phyloP scores from a whole-genome alignment of 1,284 basidiomycete genomes.

The Pulveroboletus sp. region DNA sequence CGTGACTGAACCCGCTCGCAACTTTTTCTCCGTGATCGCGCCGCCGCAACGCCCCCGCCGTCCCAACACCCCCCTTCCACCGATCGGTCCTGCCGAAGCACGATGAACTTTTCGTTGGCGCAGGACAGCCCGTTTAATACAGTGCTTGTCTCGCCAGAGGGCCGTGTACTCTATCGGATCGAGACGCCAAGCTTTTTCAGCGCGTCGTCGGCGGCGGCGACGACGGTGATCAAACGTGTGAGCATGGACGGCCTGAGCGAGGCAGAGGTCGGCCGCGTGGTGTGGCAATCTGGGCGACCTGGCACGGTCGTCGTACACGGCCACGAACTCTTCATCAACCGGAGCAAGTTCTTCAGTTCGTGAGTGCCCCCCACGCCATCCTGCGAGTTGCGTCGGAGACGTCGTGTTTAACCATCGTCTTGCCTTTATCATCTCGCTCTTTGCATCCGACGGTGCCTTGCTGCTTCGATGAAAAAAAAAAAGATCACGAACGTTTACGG shows the following conservation, averaged over 20 bases:
- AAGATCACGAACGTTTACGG: slow-evolving; percentile 37
- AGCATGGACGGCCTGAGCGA: slow-evolving; percentile 30
- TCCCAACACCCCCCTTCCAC: neutral
- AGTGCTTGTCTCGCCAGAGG: slow-evolving; percentile 33
- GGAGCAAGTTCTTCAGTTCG: slow-evolving; percentile 35
- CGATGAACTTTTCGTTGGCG: slow-evolving; percentile 37
- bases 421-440: no score
- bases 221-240: slow-evolving; percentile 30
- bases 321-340: slow-evolving; percentile 28
- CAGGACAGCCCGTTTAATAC: slow-evolving; percentile 38
- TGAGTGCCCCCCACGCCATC: slow-evolving; percentile 16
- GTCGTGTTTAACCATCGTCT: slow-evolving; percentile 9
- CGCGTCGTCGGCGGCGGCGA: slow-evolving; percentile 11
- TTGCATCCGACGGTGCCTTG: neutral
- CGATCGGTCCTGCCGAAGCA: neutral
- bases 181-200: slow-evolving; percentile 25
- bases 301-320: slow-evolving; percentile 32
- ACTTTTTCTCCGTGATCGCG: slow-evolving; percentile 10
- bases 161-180: slow-evolving; percentile 33
- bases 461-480: slow-evolving; percentile 9
- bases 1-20: slow-evolving; percentile 11
- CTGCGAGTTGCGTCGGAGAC: neutral
- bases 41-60: slow-evolving; percentile 12
- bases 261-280: slow-evolving; percentile 29
- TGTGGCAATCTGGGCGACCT: slow-evolving; percentile 35